Percentiles rank a stretch among this genome's conserved stretches.
Evolutionary conservation across 2,329 filamentous ascomycete species (phyloP).

Genomic region (Alternaria atra): DNA sequence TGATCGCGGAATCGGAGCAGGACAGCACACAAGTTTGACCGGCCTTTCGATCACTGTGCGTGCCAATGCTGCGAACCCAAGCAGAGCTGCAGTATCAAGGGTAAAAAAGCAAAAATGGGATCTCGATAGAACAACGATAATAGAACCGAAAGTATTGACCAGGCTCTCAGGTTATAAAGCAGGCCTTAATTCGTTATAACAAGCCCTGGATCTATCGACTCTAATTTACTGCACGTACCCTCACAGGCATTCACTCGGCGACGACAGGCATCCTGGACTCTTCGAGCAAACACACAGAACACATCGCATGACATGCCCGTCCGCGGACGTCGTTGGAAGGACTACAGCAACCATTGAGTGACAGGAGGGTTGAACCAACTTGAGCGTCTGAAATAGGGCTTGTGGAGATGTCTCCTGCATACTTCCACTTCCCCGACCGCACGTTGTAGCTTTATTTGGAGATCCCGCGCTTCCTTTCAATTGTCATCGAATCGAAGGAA

Average conservation of each 20-base stretch:
- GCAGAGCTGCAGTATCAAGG: conserved; percentile 11
- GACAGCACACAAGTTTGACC: conserved; percentile 2
- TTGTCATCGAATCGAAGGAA: conserved; percentile 9
- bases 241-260: conserved; percentile 3
- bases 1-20: neutral
- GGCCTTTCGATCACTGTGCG: neutral
- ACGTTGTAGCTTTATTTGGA: conserved; percentile 7
- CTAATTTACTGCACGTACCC: conserved; percentile 12
- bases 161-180: conserved; percentile 25
- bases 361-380: neutral
- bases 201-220: neutral
- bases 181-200: conserved; percentile 13
- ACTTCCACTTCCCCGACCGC: conserved; percentile 18
- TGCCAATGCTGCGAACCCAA: conserved; percentile 2
- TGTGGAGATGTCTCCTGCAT: neutral
- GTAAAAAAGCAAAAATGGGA: conserved; percentile 12
- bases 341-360: conserved; percentile 18
- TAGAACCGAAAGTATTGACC: conserved; percentile 27
- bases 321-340: conserved; percentile 1
- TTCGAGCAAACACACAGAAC: conserved; percentile 11
- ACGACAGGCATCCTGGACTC: conserved; percentile 5
- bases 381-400: conserved; percentile 9
- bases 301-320: conserved; percentile 6
- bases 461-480: neutral
- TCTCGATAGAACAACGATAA: conserved; percentile 17